These are phyloP conservation scores for Penicillium sp. DNA, from an alignment of 2,329 filamentous ascomycete genomes.

Conservation along the genomic window DNA sequence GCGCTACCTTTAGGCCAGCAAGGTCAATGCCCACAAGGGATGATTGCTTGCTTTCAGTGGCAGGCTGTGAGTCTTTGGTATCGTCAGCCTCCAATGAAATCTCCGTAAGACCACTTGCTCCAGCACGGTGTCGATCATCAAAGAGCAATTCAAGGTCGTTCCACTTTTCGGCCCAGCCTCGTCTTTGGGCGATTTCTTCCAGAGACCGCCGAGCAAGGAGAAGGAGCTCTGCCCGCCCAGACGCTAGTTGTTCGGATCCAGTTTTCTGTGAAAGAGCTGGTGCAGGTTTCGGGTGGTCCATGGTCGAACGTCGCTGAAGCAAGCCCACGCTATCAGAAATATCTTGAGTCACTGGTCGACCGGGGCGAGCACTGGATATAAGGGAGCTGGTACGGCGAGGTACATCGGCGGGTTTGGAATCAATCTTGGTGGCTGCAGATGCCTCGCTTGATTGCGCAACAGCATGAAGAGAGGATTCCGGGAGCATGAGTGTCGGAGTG, in stretches of 20 bases:
- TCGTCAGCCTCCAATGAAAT: conserved; percentile 36
- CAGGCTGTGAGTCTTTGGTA: conserved; percentile 16
- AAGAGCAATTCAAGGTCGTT: conserved; percentile 53
- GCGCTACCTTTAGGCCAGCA: conserved; percentile 61
- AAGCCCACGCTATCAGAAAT: conserved; percentile 34
- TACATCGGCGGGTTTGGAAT: conserved; percentile 28
- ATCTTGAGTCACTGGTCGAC: conserved; percentile 32
- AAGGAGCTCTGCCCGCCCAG: conserved; percentile 78
- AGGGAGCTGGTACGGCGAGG: conserved; percentile 46
- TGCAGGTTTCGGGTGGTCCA: conserved; percentile 36
- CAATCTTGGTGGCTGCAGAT: conserved; percentile 19
- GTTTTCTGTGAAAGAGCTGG: conserved; percentile 50
- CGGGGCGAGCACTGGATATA: conserved; percentile 22
- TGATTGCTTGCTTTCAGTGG: conserved; percentile 17
- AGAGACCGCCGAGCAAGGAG: conserved; percentile 78
- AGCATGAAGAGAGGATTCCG: conserved; percentile 39
- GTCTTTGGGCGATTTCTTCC: conserved; percentile 69
- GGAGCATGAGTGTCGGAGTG: conserved; percentile 38
- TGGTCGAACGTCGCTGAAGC: conserved; percentile 46
- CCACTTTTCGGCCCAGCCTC: conserved; percentile 80
- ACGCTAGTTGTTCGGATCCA: conserved; percentile 80
- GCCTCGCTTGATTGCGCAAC: conserved; percentile 26
- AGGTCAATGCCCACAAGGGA: conserved; percentile 54
- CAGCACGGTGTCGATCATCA: conserved; percentile 30
- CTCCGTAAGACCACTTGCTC: conserved; percentile 36